Base-by-base conservation (phyloP, 768 basidiomycete species). In the Chalciporus pseudorubinellus region DNA sequence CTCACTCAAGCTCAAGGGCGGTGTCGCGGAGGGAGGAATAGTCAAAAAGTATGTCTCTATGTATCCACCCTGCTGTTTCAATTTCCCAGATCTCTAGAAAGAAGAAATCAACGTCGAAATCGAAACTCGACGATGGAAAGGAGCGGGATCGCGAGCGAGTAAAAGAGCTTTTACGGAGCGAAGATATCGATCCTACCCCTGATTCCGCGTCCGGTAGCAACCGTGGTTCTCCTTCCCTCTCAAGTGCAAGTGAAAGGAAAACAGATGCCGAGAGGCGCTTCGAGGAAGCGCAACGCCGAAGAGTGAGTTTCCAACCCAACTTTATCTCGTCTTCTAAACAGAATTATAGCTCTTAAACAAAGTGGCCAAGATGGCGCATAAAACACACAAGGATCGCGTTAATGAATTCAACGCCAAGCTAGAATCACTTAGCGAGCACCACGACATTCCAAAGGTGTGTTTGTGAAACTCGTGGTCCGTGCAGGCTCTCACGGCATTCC, bases 321-420 rank as follows among this genome's bases (percentile, higher is more conserved):
- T 36, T 38, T 4, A 14, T 33, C n/a, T 22, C 16, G 36, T 22
- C 8, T 22, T 13, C 51, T 64, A 18, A 70, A 41, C 45, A 22
- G 18, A 46, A 33, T 44, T 13, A n/a, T 39, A 94, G 92, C 80
- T 93, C 41, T 79, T 80, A 20, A 80, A 84, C 53, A 83, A 81
- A 59, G 89, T 95, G 16, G 78, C 81, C 16, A 89, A 82, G 70
- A 63, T 89, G 62, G 92, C 93, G 0, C 75, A 75, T 61, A 91
- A 89, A 73, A 92, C 89, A 6, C 93, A 97, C 72, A 97, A 97
- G 72, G 93, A 97, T 54, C 85, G 93, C 39, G 93, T 97, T 33
- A 84, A 81, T 57, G 92, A 94, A 62, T 92, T 95, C 62, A 97
- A 97, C 64, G 62, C 79, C 21, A 89, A 94, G 65, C 76, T 97